Evolutionary conservation across 2,329 filamentous ascomycete genomes (phyloP), one percentile per base, ranked within the genome.

Genomic region (Botryotinia narcissicola): DNA sequence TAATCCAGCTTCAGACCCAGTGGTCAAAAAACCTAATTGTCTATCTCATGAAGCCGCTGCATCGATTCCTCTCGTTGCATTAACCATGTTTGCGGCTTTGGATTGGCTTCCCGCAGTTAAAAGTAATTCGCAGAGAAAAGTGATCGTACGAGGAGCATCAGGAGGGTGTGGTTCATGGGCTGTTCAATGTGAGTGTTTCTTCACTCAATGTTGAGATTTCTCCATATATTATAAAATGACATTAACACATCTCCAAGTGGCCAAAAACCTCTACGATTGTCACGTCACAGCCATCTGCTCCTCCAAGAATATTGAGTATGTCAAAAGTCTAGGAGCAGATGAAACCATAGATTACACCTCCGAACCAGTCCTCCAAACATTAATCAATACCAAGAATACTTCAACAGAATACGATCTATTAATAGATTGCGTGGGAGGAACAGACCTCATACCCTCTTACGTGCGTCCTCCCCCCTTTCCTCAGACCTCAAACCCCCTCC

Each of bases 1-100:
- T 35, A 76, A 80, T 64, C 79, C 79, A 46, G 40, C 68, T 29
- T 74, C 75, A 3, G 74, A 78, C 46, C 77, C 79, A 18, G 70
- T 80, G 60, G 77, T 76, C 32, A 78, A 77, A 70, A 86, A 85
- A 74, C 84, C 85, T 0, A 78, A 77, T 18, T 80, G 79, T 42
- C 72, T 85, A 8, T 82, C 83, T 2, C 84, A 85, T 72, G 80
- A 80, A 42, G 82, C 84, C 48, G 84, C 84, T 40, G 83, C 84
- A 20, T 83, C 83, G 0, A 80, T 86, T 32, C 84, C 84, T 14
- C 77, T 85, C n/a, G 83, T 83, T 18, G 81, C 80, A 12, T 75
- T 84, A 70, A 85, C 84, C 22, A 83, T 83, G 1, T 79, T 84
- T 37, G 73, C 78, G 18, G 78, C 78, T 70, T 72, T 80, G 35